Percentiles rank a stretch among this genome's conserved stretches.
These are phyloP conservation scores for Agrocybe pediades DNA, from an alignment of 768 basidiomycete species.

Conservation along the genomic window DNA sequence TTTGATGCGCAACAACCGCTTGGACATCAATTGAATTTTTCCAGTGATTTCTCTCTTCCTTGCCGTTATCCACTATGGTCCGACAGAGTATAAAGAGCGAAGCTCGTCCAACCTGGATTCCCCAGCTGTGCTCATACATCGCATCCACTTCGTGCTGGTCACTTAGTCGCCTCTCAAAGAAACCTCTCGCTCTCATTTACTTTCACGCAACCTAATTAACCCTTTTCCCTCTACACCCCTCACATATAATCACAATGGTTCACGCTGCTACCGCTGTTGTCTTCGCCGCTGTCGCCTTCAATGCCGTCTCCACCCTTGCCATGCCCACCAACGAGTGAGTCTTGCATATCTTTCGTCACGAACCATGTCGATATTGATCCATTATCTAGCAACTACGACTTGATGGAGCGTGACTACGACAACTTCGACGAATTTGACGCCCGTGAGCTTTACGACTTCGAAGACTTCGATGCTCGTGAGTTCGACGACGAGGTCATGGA, in stretches of 20 bases:
- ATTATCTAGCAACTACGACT: conserved; percentile 15
- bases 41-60: background rate
- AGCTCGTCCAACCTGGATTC: conserved; percentile 6
- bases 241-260: conserved; percentile 28
- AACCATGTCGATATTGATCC: background rate
- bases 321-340: conserved; percentile 28
- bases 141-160: conserved; percentile 36
- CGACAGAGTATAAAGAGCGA: conserved; percentile 11
- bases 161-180: conserved; percentile 25
- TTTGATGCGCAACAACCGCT: background rate
- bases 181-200: conserved; percentile 12
- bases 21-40: background rate
- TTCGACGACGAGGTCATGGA: conserved; percentile 22
- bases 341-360: background rate
- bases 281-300: conserved; percentile 31
- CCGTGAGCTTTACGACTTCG: conserved; percentile 23
- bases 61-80: background rate
- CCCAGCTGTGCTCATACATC: conserved; percentile 38
- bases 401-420: conserved; percentile 21
- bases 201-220: conserved; percentile 10
- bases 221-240: conserved; percentile 5
- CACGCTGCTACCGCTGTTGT: conserved; percentile 32
- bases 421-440: conserved; percentile 22
- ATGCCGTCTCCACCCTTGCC: conserved; percentile 29
- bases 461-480: conserved; percentile 25